Base-by-base conservation (phyloP, 2,329 filamentous ascomycete genomes). In the Exophiala viscosa region DNA sequence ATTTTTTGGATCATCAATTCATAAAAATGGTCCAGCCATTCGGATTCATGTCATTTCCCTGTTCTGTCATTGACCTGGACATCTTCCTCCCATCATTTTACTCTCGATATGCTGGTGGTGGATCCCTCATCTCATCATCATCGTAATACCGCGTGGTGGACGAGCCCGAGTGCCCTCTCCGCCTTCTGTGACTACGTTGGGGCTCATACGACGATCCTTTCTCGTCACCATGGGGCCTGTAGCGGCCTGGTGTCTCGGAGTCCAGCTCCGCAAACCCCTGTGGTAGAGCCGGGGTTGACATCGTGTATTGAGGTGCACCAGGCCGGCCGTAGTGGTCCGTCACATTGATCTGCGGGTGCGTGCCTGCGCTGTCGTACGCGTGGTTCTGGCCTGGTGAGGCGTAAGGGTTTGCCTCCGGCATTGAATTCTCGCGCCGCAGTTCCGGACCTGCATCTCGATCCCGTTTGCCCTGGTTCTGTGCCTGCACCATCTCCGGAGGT, bases 401-500 rank as follows among this genome's bases (percentile, higher is more conserved):
- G 20, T 38, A 42, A 13, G 43, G 36, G n/a, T 28, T 5, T 28
- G 17, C 13, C 3, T 23, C 23, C 11, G 50, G 49, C 18, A 23
- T 48, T 18, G 52, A 48, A 20, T 55, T 55, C 33, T 51, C 48
- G 4, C 48, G 52, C 10, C 32, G 14, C 8, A 49, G 49, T 9
- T 52, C 34, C 3, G 33, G 33, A 23, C 48, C 43, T 35, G 10
- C n/a, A 2, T 42, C 20, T 39, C 35, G 4, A 10, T n/a, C 36
- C 36, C 36, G 39, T 15, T 41, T 28, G 23, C 23, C 17, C 20
- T 23, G 39, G 17, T 41, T 23, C 18, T 18, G 33, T 15, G 44
- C 51, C n/a, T 42, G 41, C 14, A 33, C 28, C 54, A 57, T 57
- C 44, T 60, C 58, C 5, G 58, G 58, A 14, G 58, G 58, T 34